These are phyloP conservation scores for Ceratocystis cacaofunesta DNA, from an alignment of 2,329 filamentous ascomycete species.

Conservation along the genomic window DNA sequence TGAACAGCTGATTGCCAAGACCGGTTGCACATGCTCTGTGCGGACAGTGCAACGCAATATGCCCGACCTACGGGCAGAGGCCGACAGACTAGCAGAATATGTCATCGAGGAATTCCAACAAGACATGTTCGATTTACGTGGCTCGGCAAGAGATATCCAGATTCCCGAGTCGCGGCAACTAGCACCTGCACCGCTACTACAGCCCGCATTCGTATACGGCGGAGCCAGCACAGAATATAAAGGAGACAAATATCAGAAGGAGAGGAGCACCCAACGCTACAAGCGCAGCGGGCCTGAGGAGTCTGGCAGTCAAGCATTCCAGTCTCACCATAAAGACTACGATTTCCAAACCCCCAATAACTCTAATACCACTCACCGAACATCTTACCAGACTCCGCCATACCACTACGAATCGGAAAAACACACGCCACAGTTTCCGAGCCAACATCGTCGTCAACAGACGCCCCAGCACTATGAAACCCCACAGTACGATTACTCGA, in stretches of 20 bases:
- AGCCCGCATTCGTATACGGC: background rate
- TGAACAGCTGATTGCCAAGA: conserved; percentile 14
- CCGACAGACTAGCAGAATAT: conserved; percentile 13
- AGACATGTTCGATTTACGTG: conserved; percentile 7
- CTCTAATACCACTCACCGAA: background rate
- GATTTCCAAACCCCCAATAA: background rate
- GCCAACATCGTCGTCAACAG: background rate
- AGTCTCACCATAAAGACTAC: background rate
- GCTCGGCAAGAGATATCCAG: background rate
- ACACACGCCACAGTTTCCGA: background rate
- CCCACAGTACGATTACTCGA: background rate
- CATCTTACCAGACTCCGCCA: background rate
- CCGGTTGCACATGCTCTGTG: conserved; percentile 14
- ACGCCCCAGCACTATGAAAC: background rate
- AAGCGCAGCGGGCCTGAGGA: background rate
- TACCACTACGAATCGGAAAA: background rate
- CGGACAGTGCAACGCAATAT: conserved; percentile 15
- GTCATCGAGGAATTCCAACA: conserved; percentile 15
- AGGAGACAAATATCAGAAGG: background rate
- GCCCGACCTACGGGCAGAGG: conserved; percentile 11
- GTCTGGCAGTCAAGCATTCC: background rate
- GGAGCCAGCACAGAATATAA: background rate
- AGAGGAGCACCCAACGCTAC: background rate
- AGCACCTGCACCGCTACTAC: background rate
- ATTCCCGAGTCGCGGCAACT: background rate